These are phyloP conservation scores for Sugiyamaella lignohabitans DNA, from an alignment of 805 yeast species.

Conservation along the genomic window DNA sequence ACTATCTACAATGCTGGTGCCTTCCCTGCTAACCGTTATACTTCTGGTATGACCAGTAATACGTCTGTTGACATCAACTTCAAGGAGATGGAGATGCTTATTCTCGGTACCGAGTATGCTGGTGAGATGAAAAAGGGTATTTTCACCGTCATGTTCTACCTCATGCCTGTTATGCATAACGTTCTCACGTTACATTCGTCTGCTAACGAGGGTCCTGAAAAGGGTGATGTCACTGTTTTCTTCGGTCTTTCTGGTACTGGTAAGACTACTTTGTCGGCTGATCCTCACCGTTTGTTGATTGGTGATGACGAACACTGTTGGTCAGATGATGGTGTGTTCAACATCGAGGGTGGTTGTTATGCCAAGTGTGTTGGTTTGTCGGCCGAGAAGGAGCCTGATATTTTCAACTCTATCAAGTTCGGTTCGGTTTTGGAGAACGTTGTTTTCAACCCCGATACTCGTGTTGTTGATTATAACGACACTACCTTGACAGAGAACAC, in stretches of 20 bases:
- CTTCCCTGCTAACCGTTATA: constrained; percentile 95
- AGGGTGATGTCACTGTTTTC: constrained; percentile 87
- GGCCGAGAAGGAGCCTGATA: constrained; percentile 94
- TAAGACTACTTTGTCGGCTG: constrained; percentile 95
- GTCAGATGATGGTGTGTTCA: constrained; percentile 97
- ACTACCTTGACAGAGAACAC: constrained; percentile 90
- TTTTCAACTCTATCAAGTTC: constrained; percentile 87
- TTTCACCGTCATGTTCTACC: constrained; percentile 96
- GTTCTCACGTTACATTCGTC: constrained; percentile 93
- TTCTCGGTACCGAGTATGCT: constrained; percentile 97
- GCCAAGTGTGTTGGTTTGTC: constrained; percentile 91
- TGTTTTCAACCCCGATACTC: constrained; percentile 68
- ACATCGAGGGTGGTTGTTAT: constrained; percentile 99
- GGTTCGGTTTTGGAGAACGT: constrained; percentile 95
- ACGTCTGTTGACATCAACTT: constrained; percentile 95
- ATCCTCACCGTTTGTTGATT: constrained; percentile 84
- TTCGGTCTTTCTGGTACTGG: constrained; percentile 98
- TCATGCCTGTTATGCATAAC: constrained; percentile 91
- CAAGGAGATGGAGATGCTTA: constrained; percentile 97
- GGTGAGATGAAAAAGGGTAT: constrained; percentile 99
- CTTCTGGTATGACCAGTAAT: constrained; percentile 94
- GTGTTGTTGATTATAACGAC: constrained; percentile 81
- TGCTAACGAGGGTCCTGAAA: constrained; percentile 75
- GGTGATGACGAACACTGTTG: constrained; percentile 99
- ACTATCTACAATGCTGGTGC: constrained; percentile 98